phyloP scores from a whole-genome alignment of 202 grass and related monocot species.

The Panicum virgatum region DNA sequence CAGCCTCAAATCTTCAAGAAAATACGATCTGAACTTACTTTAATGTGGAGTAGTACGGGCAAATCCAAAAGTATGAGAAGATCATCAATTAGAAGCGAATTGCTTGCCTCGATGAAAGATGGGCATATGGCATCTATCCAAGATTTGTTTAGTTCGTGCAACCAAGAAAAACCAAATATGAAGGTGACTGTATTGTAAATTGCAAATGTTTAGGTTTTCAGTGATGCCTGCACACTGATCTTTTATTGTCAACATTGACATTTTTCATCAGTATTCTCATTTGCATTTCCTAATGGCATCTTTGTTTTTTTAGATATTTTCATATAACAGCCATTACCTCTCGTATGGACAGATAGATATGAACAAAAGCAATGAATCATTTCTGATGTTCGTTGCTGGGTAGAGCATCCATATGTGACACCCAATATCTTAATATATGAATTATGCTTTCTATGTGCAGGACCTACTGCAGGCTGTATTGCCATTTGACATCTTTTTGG shows the following conservation, averaged over 20 bases:
- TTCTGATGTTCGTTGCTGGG: slow-evolving; percentile 17
- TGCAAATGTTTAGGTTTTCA: slow-evolving; percentile 14
- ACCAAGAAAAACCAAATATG: slow-evolving; percentile 70
- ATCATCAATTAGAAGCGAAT: slow-evolving; percentile 61
- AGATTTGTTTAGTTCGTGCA: slow-evolving; percentile 48
- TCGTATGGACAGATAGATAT: slow-evolving; percentile 35
- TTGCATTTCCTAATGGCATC: slow-evolving; percentile 5
- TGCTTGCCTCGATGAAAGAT: slow-evolving; percentile 57
- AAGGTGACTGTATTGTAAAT: slow-evolving; percentile 52
- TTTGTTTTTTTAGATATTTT: neutral
- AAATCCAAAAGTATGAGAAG: slow-evolving; percentile 74
- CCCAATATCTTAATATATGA: slow-evolving; percentile 15
- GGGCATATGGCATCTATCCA: slow-evolving; percentile 41
- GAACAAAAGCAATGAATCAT: slow-evolving; percentile 23
- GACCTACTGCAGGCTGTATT: slow-evolving; percentile 91
- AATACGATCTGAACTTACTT: slow-evolving; percentile 86
- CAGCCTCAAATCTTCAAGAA: slow-evolving; percentile 82
- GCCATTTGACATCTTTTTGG: slow-evolving; percentile 94
- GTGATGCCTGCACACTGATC: slow-evolving; percentile 17
- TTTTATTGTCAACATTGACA: slow-evolving; percentile 21
- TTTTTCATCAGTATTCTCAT: slow-evolving; percentile 8
- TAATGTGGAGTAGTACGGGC: slow-evolving; percentile 78
- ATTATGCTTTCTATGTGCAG: slow-evolving; percentile 50
- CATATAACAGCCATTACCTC: neutral
- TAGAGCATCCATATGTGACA: neutral